Evolutionary conservation across 768 basidiomycete species (phyloP).

Genomic region (Phanerochaete sordida): DNA sequence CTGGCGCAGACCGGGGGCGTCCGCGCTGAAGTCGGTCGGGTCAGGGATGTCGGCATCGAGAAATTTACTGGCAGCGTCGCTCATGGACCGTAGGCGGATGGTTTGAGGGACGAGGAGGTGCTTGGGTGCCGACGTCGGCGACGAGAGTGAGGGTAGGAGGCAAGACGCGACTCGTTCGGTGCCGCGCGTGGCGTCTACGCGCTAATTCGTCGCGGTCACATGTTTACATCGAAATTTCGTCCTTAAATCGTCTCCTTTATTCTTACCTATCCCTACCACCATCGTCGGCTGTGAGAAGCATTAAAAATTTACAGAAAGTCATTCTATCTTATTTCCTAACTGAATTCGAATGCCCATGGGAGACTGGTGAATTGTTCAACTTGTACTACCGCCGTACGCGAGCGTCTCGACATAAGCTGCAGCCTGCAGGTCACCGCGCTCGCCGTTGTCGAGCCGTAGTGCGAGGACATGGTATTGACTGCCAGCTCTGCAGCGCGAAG

Average conservation of each 20-base stretch:
- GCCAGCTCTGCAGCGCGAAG: constrained; percentile 18
- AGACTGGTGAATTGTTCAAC: too few relatives aligned
- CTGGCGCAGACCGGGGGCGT: constrained; percentile 51
- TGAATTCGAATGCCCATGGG: too few relatives aligned
- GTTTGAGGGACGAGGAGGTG: background rate
- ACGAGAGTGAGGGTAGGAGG: background rate
- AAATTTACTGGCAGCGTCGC: constrained; percentile 2
- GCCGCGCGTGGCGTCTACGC: background rate
- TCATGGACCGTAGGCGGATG: background rate
- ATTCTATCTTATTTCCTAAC: too few relatives aligned
- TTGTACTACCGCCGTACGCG: too few relatives aligned
- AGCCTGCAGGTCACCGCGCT: too few relatives aligned
- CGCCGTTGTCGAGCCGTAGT: too few relatives aligned
- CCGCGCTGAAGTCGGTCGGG: constrained; percentile 66
- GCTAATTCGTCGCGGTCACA: background rate
- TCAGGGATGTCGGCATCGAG: constrained; percentile 41
- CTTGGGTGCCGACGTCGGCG: background rate
- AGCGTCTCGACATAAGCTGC: too few relatives aligned
- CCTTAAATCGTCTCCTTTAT: too few relatives aligned
- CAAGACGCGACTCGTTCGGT: background rate
- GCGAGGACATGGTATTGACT: background rate
- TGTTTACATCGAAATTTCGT: too few relatives aligned
- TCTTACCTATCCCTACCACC: too few relatives aligned
- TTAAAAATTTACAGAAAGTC: too few relatives aligned
- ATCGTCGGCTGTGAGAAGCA: too few relatives aligned